Base-by-base conservation (phyloP, 176 grass and related monocot genomes). In the Coix lacrymajobi region DNA sequence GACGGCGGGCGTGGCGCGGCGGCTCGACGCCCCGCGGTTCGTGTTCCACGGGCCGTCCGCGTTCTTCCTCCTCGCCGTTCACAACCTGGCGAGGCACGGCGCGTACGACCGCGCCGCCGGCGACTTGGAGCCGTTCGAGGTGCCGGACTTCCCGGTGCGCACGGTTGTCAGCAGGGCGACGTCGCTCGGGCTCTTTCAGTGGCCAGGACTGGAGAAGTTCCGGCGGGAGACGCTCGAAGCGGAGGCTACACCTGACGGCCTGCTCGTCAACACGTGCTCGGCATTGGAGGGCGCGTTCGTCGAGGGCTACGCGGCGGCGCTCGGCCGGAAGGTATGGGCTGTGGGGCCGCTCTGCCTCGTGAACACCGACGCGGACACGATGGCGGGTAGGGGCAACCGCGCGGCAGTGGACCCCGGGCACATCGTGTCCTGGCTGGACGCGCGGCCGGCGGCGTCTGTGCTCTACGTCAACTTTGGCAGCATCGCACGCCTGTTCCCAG, bases 401-500 rank as follows among this genome's bases (percentile, higher is more conserved):
- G 63, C 48, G 1, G 65, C 76, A 15, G 6, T 88, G 6, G 85
- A 94, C 10, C 36, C 46, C 54, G 20, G 12, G 5, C 4, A 3
- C 29, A 31, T 90, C 4, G 29, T 83, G 12, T 70, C 77, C 4
- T 91, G 89, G 86, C 89, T 94, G 16, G 86, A 91, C 67, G 79
- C 49, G 36, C 56, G 79, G 58, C 37, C 62, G 13, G 3, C 58
- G 7, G 52, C 11, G 45, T 94, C 89, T 4, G 86, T 91, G 58
- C 51, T 94, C 8, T 94, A 91, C 77, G 26, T 87, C 62, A 85
- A 83, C 77, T 92, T 89, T 77, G 91, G 87, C 70, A 85, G 87
- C 63, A 14, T 76, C 9, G 77, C 54, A 3, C 82, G 56, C 39
- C 20, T 89, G 32, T 69, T 70, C 38, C 70, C 77, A 52, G 1